Conservation (phyloP, 1,139 yeast genomes). For the Casaregolazyma lundiana region DNA sequence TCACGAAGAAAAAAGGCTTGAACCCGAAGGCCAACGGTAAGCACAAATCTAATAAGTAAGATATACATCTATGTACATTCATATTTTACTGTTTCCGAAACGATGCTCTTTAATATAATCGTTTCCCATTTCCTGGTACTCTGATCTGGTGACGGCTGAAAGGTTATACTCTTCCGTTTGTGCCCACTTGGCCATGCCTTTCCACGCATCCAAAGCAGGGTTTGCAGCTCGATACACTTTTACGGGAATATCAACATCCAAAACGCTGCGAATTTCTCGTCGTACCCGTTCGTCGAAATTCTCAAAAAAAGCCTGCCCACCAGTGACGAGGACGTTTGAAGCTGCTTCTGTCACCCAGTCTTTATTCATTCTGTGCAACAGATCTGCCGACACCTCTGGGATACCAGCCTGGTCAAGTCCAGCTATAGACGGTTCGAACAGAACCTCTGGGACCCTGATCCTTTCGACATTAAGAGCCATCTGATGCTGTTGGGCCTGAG, state of each 20-base stretch:
- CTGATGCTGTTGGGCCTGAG: slow-evolving; percentile 74
- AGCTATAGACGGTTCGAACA: slow-evolving; percentile 92
- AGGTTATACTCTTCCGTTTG: slow-evolving; percentile 41
- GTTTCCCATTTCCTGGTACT: slow-evolving; percentile 84
- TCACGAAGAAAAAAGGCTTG: slow-evolving; percentile 73
- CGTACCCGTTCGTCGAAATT: slow-evolving; percentile 63
- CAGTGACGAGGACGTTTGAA: slow-evolving; percentile 69
- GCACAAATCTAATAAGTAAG: slow-evolving; percentile 11
- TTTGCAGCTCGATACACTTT: slow-evolving; percentile 60
- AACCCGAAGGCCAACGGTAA: slow-evolving; percentile 48
- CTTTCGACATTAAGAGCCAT: slow-evolving; percentile 87
- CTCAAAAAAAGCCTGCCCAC: slow-evolving; percentile 70
- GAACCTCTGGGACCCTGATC: slow-evolving; percentile 83
- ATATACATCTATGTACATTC: not conserved
- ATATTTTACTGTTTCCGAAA: slow-evolving; percentile 51
- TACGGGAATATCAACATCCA: slow-evolving; percentile 66
- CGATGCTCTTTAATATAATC: slow-evolving; percentile 88
- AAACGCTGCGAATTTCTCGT: slow-evolving; percentile 59
- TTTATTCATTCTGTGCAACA: slow-evolving; percentile 55
- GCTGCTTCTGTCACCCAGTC: slow-evolving; percentile 25
- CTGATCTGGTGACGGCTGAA: slow-evolving; percentile 58
- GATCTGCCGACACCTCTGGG: slow-evolving; percentile 66
- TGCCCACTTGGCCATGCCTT: slow-evolving; percentile 87
- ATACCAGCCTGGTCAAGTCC: slow-evolving; percentile 96
- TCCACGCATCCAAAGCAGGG: slow-evolving; percentile 83